These are phyloP conservation scores for Tetrahymena borealis DNA, from an alignment of 73 alveolate genomes.

Conservation along the genomic window DNA sequence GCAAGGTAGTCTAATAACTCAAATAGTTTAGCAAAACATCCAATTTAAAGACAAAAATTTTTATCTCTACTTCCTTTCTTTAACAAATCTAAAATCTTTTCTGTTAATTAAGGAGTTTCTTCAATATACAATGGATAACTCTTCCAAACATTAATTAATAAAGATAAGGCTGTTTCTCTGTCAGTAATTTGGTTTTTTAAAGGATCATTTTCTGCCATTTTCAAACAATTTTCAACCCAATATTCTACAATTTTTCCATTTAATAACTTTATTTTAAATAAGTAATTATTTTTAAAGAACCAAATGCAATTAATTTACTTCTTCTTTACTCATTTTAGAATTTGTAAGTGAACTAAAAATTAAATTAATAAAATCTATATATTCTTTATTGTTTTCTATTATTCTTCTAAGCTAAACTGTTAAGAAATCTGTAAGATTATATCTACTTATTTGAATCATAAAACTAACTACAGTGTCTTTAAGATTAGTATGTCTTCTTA, in stretches of 20 bases:
- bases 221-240: slow-evolving; percentile 22
- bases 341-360: background rate
- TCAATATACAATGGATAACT: slow-evolving; percentile 40
- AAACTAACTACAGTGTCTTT: slow-evolving; percentile 6
- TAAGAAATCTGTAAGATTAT: slow-evolving; percentile 25
- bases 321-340: slow-evolving; percentile 10
- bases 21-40: slow-evolving; percentile 14
- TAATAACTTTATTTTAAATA: slow-evolving; percentile 3
- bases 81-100: slow-evolving; percentile 39
- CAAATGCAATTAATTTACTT: background rate
- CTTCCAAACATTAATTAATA: slow-evolving; percentile 66
- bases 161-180: slow-evolving; percentile 43
- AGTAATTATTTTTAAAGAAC: no score
- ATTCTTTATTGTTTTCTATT: slow-evolving; percentile 21
- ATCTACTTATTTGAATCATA: slow-evolving; percentile 25
- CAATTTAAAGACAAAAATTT: slow-evolving; percentile 42
- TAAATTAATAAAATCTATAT: slow-evolving; percentile 6
- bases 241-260: slow-evolving; percentile 8
- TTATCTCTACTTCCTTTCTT: slow-evolving; percentile 70
- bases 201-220: slow-evolving; percentile 19
- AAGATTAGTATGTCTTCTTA: slow-evolving; percentile 55
- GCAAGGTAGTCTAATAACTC: slow-evolving; percentile 59
- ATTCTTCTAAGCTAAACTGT: slow-evolving; percentile 35
- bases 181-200: slow-evolving; percentile 22
- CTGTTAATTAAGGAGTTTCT: slow-evolving; percentile 41